Base-by-base conservation (phyloP, 2,329 filamentous ascomycete species). In the Colletotrichum neosansevieriae region DNA sequence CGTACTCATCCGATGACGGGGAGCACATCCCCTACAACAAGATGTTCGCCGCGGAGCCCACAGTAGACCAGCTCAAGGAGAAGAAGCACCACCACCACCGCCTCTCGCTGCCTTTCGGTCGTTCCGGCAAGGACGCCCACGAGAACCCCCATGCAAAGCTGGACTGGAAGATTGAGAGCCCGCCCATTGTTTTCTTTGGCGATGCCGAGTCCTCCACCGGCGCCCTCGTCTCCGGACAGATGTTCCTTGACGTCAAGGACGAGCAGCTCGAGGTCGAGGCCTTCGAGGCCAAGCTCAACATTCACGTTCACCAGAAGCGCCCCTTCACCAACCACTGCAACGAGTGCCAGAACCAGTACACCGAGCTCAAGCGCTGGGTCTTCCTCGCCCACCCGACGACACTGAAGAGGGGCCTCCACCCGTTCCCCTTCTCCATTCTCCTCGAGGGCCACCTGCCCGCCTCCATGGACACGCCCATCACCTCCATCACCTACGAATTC, bases 381-480 rank as follows among this genome's bases (percentile, higher is more conserved):
- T 92, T 98, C 74, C 81, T 97, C 66, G 86, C 85, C 17, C 83
- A 84, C 50, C 84, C 86, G 49, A 80, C 85, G 17, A 79, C 79
- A 11, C 78, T 90, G 62, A 76, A 77, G 68, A 85, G 83, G 76
- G 88, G 88, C 79, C 78, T 76, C 76, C 94, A 98, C 78, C 85
- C 89, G 51, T 97, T 94, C 77, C 95, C 96, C 56, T 97, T 98
- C 80, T 97, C 94, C 73, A 91, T 94, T 73, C 85, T 98, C 58
- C 87, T 99, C 50, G 89, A 90, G 2, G 96, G 96, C 19, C 87
- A 95, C 75, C 86, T 97, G n/a, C 94, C 95, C 3, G 92, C 94
- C 2, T 92, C 90, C 47, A 93, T 92, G 75, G 90, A 94, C 75
- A 92, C 92, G 61, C 83, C 88, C 6, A 81, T 98, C 56, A 87